These are phyloP conservation scores for Brassica napus DNA, from an alignment of 345 rosid genomes.

Conservation along the genomic window DNA sequence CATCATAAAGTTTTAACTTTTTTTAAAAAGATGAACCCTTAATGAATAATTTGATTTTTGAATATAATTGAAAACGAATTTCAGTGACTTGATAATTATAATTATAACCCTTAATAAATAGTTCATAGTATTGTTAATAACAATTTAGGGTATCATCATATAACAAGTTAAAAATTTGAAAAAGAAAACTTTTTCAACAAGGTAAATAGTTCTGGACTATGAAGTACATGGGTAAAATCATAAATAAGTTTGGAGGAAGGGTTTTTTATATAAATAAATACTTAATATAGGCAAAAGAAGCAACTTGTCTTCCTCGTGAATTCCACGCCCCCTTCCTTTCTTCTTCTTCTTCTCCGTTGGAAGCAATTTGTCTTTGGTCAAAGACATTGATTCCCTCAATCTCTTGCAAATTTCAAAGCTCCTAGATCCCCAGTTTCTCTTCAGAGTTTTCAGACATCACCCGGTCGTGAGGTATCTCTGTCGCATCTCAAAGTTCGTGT, in stretches of 20 bases:
- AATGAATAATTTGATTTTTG: too few relatives aligned
- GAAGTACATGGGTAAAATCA: neutral
- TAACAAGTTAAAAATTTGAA: too few relatives aligned
- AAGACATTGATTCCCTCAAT: neutral
- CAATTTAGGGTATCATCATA: neutral
- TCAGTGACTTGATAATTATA: too few relatives aligned
- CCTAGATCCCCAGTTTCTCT: neutral
- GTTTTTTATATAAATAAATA: neutral
- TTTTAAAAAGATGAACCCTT: too few relatives aligned
- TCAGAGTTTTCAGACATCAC: neutral
- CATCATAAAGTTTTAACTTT: too few relatives aligned
- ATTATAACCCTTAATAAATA: too few relatives aligned
- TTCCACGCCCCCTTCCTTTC: constrained; percentile 14
- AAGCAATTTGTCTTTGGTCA: neutral
- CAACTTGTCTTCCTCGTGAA: constrained; percentile 25
- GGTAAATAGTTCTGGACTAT: neutral
- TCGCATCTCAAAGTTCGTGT: neutral
- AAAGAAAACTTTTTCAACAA: neutral
- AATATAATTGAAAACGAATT: too few relatives aligned
- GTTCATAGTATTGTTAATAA: neutral
- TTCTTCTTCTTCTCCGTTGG: neutral
- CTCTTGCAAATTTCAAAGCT: neutral
- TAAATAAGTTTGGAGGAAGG: neutral
- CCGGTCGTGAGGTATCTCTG: neutral
- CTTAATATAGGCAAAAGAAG: constrained; percentile 13